Base-by-base conservation (phyloP, 2,329 filamentous ascomycete species). In the Acephala macrosclerotiorum region DNA sequence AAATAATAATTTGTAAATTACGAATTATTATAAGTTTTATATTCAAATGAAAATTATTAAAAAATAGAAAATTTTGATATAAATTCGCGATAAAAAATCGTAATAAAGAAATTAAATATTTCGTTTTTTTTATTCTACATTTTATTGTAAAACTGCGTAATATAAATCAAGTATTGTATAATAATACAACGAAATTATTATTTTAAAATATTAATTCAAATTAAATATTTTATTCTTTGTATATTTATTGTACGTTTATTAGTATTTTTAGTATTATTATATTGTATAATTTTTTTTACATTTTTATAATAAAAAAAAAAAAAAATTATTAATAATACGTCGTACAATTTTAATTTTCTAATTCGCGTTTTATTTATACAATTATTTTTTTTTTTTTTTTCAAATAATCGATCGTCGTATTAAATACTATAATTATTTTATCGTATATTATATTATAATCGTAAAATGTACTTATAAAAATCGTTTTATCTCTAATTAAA, bases 401-500 rank as follows among this genome's bases (percentile, higher is more conserved):
- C 33, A 71, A 18, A 71, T 18, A n/a, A 40, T 29, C 12, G 29
- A 72, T 70, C 51, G 51, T 61, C 26, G 38, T 58, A 26, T 63
- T 57, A 47, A 69, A 69, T 42, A 60, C 53, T 40, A 58, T 59
- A 9, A 68, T 70, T 40, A 70, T 70, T 58, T 59, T 38, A 65
- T 69, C 56, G 66, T 71, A 71, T 57, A 71, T 68, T 63, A 71
- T 68, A 67, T 64, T 51, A 36, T 58, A 16, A 40, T 72, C 56
- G 25, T 63, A 36, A 55, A 67, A 68, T 59, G 60, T 72, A 1
- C 68, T 60, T 51, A 40, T 70, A 71, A 66, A 76, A 56, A 57
- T 71, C 49, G n/a, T 61, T 36, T 47, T 61, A 69, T 70, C 72
- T 40, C n/a, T 72, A 68, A 70, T 75, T 70, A 69, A 58, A 45